A percentile compares a stretch with the other conserved stretches of the same genome.
Conservation (phyloP, 352 stramenopile genomes). For the Globisporangium mamillatum region DNA sequence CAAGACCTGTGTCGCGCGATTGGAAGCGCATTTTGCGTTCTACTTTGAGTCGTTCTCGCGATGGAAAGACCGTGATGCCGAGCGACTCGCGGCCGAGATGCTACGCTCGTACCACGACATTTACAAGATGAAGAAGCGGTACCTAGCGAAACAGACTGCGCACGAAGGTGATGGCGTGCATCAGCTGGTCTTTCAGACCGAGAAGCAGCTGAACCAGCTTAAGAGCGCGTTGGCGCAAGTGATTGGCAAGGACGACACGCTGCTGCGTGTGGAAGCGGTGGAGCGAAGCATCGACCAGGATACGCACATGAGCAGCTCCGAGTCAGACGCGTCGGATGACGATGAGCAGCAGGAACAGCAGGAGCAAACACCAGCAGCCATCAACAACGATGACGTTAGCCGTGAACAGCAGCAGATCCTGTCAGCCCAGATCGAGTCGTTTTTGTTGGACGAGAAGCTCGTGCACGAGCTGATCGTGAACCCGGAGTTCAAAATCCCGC, state of each 20-base stretch:
- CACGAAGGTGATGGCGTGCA: conserved; percentile 48
- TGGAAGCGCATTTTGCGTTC: conserved; percentile 60
- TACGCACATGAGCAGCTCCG: conserved; percentile 19
- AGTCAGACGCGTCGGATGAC: conserved; percentile 18
- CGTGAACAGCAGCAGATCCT: conserved; percentile 11
- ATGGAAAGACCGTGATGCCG: conserved; percentile 61
- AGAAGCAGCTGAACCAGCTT: conserved; percentile 59
- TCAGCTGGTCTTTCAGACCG: conserved; percentile 52
- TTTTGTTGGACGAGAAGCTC: conserved; percentile 57
- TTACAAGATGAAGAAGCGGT: conserved; percentile 42
- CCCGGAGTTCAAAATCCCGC: conserved; percentile 46
- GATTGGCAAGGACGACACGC: conserved; percentile 41
- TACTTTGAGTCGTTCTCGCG: conserved; percentile 64
- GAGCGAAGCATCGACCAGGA: conserved; percentile 33
- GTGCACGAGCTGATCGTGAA: conserved; percentile 79
- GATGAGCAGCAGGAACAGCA: conserved; percentile 21
- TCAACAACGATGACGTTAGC: neutral
- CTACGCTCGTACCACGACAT: conserved; percentile 55
- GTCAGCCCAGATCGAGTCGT: conserved; percentile 30
- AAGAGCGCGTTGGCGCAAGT: conserved; percentile 50
- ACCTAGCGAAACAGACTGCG: conserved; percentile 28
- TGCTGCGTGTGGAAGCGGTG: conserved; percentile 30
- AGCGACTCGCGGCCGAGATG: conserved; percentile 51
- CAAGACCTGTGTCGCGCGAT: conserved; percentile 34
- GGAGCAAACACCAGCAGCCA: neutral